Base-by-base conservation (phyloP, 2,329 filamentous ascomycete species). In the Diaporthe australafricana region DNA sequence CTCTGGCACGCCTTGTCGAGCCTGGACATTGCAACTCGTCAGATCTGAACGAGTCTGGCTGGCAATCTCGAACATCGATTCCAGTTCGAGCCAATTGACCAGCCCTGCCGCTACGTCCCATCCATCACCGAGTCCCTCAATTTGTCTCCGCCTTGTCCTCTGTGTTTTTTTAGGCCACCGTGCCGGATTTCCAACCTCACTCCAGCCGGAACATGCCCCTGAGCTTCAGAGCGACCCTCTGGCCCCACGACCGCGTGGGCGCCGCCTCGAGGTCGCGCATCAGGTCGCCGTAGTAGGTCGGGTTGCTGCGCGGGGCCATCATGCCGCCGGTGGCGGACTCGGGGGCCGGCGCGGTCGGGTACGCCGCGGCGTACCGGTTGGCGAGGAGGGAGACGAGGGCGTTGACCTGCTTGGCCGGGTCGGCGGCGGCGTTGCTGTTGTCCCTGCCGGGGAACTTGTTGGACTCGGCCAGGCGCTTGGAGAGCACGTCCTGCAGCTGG, bases 191-290 rank as follows among this genome's bases (percentile, higher is more conserved):
- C 14, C n/a, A 8, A 32, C 11, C 17, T 81, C 82, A 91, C 76
- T 87, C 81, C 71, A 91, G 82, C 72, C 90, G 84, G 73, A 93
- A 85, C 80, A 90, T 85, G 14, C 91, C 90, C 73, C 87, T 86
- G 74, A 91, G 77, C 73, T 85, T 85, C 77, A 91, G 88, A 73
- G 83, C 80, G 63, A 90, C 72, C 68, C 87, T 84, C 63, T 86
- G 83, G 27, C 88, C 77, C 82, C 85, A 90, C 9, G 86, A 86
- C 71, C 91, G 82, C 50, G 83, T 87, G 2, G 91, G 91, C 4
- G 89, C 90, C 75, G 88, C 88, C 45, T 92, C 88, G 30, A 93
- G 85, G 79, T 93, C 91, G 68, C 82, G 84, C 0, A 92, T 78
- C 38, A 93, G 80, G 74, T 91, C 88, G 25, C 83, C 79, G 77